Percentiles rank a stretch among this genome's conserved stretches.
Evolutionary conservation across 495 filamentous ascomycete genomes (phyloP).

Genomic region (Neurospora tetrasperma): DNA sequence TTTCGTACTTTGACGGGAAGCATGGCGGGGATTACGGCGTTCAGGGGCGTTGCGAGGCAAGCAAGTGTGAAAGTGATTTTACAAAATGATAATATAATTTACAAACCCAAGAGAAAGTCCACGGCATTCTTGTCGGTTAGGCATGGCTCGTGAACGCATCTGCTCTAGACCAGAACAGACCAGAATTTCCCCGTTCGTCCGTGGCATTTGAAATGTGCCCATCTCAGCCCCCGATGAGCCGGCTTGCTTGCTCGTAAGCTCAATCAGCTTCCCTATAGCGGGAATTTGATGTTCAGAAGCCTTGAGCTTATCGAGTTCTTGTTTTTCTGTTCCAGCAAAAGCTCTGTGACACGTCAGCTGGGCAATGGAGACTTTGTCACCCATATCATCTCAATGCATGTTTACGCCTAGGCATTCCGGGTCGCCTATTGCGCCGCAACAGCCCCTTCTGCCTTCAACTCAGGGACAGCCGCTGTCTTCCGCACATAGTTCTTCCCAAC

Average conservation of each 20-base stretch:
- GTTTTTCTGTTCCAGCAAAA: neutral
- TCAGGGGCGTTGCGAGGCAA: neutral
- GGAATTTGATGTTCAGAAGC: neutral
- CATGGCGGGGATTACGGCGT: neutral
- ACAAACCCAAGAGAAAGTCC: neutral
- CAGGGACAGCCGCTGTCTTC: neutral
- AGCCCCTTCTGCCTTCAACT: neutral
- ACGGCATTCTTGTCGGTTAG: neutral
- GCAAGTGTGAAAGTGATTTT: neutral
- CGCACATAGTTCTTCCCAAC: slow-evolving; percentile 10
- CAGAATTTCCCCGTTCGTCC: neutral
- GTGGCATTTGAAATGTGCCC: neutral
- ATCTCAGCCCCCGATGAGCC: neutral
- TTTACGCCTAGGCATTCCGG: neutral
- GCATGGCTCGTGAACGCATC: neutral
- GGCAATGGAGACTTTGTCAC: neutral
- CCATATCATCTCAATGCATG: neutral
- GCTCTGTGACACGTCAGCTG: neutral
- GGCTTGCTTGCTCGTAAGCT: neutral
- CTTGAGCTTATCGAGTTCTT: neutral
- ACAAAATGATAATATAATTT: neutral
- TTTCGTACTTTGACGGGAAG: neutral
- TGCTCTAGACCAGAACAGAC: no score
- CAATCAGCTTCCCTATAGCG: neutral
- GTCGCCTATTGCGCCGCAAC: neutral